Percentiles rank a stretch among this genome's conserved stretches.
These are phyloP conservation scores for Pseudotsuga menziesii DNA, from an alignment of 75 land plant species.

Conservation along the genomic window DNA sequence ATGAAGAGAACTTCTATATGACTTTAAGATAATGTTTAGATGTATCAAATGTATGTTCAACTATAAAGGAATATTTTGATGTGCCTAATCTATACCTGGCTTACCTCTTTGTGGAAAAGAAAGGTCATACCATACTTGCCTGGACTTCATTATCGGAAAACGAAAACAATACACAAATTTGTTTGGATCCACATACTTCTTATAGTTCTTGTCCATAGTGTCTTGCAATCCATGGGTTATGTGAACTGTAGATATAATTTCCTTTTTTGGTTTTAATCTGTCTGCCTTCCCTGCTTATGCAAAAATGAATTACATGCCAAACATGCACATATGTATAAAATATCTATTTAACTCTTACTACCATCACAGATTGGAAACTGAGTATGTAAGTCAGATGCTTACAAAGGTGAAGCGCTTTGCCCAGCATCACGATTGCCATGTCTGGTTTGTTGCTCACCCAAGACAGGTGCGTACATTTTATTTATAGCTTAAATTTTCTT, in stretches of 20 bases:
- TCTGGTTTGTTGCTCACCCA: slow-evolving; percentile 99
- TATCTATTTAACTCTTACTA: not conserved
- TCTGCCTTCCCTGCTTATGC: no score
- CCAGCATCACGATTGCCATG: slow-evolving; percentile 93
- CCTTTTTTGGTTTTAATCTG: not conserved
- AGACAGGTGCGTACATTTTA: slow-evolving; percentile 54
- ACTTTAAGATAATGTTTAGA: not conserved
- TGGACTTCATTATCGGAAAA: not conserved
- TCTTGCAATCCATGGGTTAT: no score
- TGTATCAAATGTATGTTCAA: not conserved
- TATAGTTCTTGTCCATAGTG: no score
- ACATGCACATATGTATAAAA: no score
- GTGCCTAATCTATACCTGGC: no score
- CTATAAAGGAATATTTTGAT: no score
- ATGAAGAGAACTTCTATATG: not conserved
- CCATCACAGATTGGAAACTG: slow-evolving; percentile 86
- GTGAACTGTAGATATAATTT: not conserved
- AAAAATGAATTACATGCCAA: no score
- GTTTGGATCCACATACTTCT: no score
- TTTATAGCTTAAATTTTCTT: not conserved
- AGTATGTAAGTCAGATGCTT: slow-evolving; percentile 95
- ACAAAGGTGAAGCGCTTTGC: slow-evolving; percentile 94
- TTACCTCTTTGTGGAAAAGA: not conserved
- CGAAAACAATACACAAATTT: no score
- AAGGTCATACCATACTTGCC: not conserved